Percentiles rank a stretch among this genome's conserved stretches.
Conservation (phyloP, 495 filamentous ascomycete genomes). For the Poronia punctata region DNA sequence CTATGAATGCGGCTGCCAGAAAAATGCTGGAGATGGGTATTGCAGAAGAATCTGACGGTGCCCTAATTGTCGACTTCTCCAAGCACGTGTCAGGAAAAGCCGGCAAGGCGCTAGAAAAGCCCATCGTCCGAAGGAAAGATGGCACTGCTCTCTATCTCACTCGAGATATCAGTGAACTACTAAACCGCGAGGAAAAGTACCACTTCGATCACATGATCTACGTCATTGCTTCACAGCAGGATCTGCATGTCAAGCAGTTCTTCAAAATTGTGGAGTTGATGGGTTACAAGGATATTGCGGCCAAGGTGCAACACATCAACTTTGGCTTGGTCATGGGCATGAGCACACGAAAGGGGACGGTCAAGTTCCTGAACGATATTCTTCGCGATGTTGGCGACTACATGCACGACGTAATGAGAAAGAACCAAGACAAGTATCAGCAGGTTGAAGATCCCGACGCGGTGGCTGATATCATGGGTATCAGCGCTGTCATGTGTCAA, state of each 20-base stretch:
- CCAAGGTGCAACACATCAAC: conserved; percentile 54
- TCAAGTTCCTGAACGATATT: conserved; percentile 52
- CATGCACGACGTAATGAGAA: conserved; percentile 61
- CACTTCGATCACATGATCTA: conserved; percentile 66
- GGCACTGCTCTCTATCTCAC: conserved; percentile 60
- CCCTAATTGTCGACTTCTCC: conserved; percentile 79
- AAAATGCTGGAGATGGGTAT: conserved; percentile 65
- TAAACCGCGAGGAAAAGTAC: conserved; percentile 53
- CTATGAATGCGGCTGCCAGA: conserved; percentile 62
- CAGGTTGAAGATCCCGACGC: conserved; percentile 52
- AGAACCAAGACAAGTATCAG: conserved; percentile 52
- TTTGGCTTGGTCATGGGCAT: conserved; percentile 58
- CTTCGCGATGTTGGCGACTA: conserved; percentile 53
- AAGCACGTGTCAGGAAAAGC: conserved; percentile 59
- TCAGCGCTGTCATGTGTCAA: conserved; percentile 58
- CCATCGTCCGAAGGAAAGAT: conserved; percentile 53
- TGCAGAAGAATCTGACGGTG: conserved; percentile 77
- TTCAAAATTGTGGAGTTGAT: conserved; percentile 60
- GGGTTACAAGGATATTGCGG: conserved; percentile 50
- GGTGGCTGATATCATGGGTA: conserved; percentile 52
- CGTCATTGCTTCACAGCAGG: conserved; percentile 55
- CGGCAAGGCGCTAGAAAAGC: conserved; percentile 50
- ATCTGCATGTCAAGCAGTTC: conserved; percentile 55
- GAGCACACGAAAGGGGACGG: conserved; percentile 55
- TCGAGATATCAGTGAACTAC: conserved; percentile 57